Conservation (phyloP, 352 stramenopile species). For the Globisporangium carolinianum region DNA sequence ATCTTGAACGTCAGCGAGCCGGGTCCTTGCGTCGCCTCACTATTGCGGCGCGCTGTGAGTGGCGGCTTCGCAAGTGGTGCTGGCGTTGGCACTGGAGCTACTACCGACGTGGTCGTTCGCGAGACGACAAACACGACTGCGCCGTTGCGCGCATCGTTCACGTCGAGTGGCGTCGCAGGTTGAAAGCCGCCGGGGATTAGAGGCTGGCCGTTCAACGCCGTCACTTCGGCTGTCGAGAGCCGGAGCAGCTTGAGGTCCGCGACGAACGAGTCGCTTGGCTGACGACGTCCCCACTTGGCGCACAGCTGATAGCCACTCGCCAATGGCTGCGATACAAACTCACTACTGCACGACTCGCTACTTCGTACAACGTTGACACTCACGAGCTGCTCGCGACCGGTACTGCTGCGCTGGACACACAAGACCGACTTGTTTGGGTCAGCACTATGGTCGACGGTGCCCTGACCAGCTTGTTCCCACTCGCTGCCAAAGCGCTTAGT, state of each 20-base stretch:
- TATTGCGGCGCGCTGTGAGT: conserved; percentile 10
- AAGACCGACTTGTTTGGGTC: conserved; percentile 17
- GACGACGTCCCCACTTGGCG: background rate
- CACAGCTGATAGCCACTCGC: background rate
- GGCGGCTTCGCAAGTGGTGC: conserved; percentile 12
- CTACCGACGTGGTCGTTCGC: background rate
- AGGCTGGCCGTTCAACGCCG: background rate
- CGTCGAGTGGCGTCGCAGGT: background rate
- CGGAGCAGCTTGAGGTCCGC: background rate
- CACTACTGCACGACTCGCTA: background rate
- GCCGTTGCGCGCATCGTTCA: background rate
- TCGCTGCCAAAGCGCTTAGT: conserved; percentile 16
- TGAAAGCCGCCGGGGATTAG: background rate
- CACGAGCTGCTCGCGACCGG: background rate
- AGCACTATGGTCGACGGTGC: conserved; percentile 3
- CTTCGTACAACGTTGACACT: background rate
- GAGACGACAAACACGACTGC: background rate
- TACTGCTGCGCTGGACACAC: conserved; percentile 8
- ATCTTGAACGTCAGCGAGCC: conserved; percentile 41
- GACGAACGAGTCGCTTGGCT: background rate
- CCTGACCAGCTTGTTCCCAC: conserved; percentile 18
- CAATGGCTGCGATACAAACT: background rate
- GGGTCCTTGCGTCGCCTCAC: background rate
- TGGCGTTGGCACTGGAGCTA: background rate
- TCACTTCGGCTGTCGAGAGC: background rate